Base-by-base conservation (phyloP, 208 protist species). In the Trypanosoma platydactyli region DNA sequence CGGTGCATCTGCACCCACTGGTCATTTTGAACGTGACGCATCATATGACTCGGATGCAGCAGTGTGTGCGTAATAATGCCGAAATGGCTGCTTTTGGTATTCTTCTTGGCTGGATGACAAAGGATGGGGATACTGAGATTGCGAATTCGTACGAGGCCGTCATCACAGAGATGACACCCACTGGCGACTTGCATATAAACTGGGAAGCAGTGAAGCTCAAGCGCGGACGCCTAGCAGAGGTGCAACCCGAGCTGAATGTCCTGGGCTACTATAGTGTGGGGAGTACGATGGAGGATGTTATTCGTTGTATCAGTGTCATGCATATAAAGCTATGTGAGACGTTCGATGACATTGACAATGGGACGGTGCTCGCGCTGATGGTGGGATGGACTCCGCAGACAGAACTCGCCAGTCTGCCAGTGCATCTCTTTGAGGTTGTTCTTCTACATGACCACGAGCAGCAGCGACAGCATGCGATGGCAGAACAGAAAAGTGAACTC, bases 211-310 rank as follows among this genome's bases (percentile, higher is more conserved):
- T 85, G 7, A 29, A 33, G 29, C 49, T 73, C 25, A 79, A 83
- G 50, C 49, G 73, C 6, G 74, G 83, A 44, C 76, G 62, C 41
- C 71, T 86, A 5, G 46, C 40, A 29, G 74, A 85, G 42, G 82
- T 91, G 18, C 76, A 85, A 45, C 73, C 76, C 7, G 83, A 83
- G 58, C 65, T 77, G 25, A 30, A 48, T 5, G 70, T 91, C 12
- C 76, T 92, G 1, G 88, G 88, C 18, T 92, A 83, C 79, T 94
- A 94, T 67, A 59, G 78, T 1, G 74, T 83, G 12, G 80, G 83
- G 18, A 53, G 41, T 6, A 57, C 45, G 18, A 24, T 70, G 5
- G 61, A 49, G 24, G 64, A 56, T 6, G 7, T 56, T 20, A 56
- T 63, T 33, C 50, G 63, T 15, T 63, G 73, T 57, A 38, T 46